Conservation (phyloP, 2,329 filamentous ascomycete species). For the Aspergillaceae sp. region DNA sequence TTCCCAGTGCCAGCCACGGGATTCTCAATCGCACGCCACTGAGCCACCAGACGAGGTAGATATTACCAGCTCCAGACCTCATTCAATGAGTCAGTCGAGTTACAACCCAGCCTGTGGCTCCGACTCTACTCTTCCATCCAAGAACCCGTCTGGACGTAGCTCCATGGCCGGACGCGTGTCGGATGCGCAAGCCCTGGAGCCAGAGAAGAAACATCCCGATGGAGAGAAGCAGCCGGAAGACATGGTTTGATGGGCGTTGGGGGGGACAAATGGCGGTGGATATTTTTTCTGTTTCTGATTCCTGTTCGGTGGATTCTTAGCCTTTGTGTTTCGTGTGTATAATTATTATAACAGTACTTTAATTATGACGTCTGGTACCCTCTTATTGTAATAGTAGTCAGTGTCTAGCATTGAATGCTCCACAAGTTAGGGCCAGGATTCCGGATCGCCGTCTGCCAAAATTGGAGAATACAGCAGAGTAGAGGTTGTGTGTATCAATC, state of each 20-base stretch:
- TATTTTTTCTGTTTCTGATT: no score
- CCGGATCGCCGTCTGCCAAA: no score
- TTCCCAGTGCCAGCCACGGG: neutral
- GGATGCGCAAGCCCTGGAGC: neutral
- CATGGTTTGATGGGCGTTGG: conserved; percentile 1
- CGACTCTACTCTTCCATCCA: neutral
- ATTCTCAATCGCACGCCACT: neutral
- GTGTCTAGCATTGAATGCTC: no score
- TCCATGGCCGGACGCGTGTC: neutral
- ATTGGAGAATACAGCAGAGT: no score
- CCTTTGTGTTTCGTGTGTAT: no score
- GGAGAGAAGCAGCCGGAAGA: neutral
- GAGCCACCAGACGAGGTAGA: neutral
- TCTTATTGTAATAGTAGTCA: no score
- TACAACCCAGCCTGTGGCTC: neutral
- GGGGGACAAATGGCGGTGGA: neutral
- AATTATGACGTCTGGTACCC: no score
- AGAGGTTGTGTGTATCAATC: no score
- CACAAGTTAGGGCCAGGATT: no score
- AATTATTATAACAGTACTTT: no score
- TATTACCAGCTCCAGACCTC: neutral
- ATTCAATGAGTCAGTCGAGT: neutral
- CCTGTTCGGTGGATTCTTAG: no score
- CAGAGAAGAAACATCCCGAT: neutral
- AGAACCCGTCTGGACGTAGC: neutral